Percentiles rank a stretch among this genome's conserved stretches.
These are phyloP conservation scores for Lentinula sp. DNA, from an alignment of 768 basidiomycete genomes.

Conservation along the genomic window DNA sequence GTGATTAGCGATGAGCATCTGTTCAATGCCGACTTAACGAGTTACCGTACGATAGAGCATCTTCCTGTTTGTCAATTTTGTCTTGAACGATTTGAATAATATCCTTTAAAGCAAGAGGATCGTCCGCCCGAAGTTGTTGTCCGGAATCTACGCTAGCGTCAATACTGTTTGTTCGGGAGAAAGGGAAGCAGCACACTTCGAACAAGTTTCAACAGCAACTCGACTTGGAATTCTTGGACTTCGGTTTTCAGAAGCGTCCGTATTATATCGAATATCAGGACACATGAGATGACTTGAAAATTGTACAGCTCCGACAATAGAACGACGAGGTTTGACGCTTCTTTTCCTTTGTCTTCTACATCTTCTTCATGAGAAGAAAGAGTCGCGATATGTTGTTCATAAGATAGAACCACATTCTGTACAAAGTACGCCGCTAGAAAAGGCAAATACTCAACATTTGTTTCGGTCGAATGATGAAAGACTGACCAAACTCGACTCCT, in stretches of 20 bases:
- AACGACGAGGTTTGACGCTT: constrained; percentile 82
- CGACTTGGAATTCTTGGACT: constrained; percentile 76
- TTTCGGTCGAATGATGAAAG: neutral
- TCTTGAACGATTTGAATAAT: constrained; percentile 79
- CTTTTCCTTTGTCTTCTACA: constrained; percentile 60
- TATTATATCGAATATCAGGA: constrained; percentile 88
- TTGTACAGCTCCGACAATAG: constrained; percentile 93
- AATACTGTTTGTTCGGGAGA: neutral
- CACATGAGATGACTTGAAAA: constrained; percentile 86
- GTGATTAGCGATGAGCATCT: constrained; percentile 6
- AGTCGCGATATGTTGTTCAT: constrained; percentile 49
- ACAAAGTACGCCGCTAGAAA: constrained; percentile 74
- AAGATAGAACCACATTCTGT: constrained; percentile 62
- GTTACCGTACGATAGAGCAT: constrained; percentile 40
- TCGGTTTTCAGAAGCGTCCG: constrained; percentile 60
- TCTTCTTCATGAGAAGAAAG: constrained; percentile 21
- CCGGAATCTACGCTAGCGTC: constrained; percentile 68
- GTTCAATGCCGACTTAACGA: neutral
- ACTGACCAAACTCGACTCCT: constrained; percentile 84
- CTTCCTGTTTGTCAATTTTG: constrained; percentile 51
- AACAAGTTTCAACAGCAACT: constrained; percentile 79
- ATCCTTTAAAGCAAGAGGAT: constrained; percentile 87
- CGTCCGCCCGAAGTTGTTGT: constrained; percentile 84
- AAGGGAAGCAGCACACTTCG: constrained; percentile 48
- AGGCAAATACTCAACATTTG: neutral